phyloP scores from a whole-genome alignment of 441 rosid species.

The Daphne laureola region DNA sequence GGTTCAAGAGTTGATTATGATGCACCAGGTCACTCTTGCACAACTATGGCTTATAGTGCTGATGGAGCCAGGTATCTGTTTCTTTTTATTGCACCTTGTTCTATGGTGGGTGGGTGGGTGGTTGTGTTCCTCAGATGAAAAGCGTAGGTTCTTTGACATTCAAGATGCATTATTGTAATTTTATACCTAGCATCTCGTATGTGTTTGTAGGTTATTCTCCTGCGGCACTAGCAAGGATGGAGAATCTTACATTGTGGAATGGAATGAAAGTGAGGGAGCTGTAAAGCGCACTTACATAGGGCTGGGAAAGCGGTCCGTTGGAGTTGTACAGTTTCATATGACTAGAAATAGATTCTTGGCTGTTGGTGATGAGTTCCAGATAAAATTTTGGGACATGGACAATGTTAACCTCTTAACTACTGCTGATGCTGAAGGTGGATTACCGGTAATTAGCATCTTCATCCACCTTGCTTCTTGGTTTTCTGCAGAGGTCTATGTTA shows the following conservation, averaged over 20 bases:
- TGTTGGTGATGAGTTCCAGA: constrained; percentile 51
- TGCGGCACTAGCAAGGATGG: constrained; percentile 61
- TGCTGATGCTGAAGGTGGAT: constrained; percentile 42
- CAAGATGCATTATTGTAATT: neutral
- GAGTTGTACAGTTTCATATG: constrained; percentile 60
- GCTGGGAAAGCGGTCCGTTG: constrained; percentile 48
- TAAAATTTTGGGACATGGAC: constrained; percentile 68
- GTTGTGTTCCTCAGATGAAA: neutral
- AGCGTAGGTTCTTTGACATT: neutral
- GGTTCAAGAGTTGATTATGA: constrained; percentile 39
- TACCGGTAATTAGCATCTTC: constrained; percentile 29
- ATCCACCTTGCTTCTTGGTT: neutral
- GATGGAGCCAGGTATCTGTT: constrained; percentile 31
- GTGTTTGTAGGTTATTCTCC: constrained; percentile 40
- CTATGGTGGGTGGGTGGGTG: neutral
- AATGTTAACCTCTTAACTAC: constrained; percentile 34
- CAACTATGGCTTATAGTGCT: constrained; percentile 37
- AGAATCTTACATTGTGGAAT: constrained; percentile 54
- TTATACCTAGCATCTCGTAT: constrained; percentile 9
- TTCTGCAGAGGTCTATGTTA: neutral
- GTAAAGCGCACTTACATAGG: constrained; percentile 52
- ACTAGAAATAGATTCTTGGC: constrained; percentile 54
- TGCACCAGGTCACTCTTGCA: constrained; percentile 36
- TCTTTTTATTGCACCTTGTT: neutral
- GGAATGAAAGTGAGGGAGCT: constrained; percentile 68